Evolutionary conservation across 129 eudicot genomes (phyloP).

Genomic region (Helianthus annuus): DNA sequence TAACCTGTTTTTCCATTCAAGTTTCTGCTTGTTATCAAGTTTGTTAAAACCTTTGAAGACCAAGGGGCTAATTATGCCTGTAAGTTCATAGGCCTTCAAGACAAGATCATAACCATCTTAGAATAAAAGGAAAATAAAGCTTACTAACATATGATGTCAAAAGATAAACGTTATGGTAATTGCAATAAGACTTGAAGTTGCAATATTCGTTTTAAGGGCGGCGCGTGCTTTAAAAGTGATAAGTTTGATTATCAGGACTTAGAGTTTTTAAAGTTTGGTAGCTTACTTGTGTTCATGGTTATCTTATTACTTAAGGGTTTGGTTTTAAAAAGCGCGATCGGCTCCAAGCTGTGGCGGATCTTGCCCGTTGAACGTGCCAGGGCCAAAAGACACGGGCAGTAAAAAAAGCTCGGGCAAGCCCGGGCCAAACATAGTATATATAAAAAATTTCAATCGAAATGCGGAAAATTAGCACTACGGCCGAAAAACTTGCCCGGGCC

Average conservation of each 20-base stretch:
- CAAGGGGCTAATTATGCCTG: constrained; percentile 49
- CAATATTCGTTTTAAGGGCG: not conserved
- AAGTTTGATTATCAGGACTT: not conserved
- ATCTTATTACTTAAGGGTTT: too few species aligned
- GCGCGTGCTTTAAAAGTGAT: not conserved
- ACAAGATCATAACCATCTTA: constrained; percentile 24
- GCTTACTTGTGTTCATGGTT: too few species aligned
- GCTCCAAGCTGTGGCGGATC: too few species aligned
- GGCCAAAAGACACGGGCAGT: too few species aligned
- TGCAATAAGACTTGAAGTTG: not conserved
- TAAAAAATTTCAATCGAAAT: too few species aligned
- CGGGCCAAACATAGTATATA: too few species aligned
- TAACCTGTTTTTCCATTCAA: constrained; percentile 84
- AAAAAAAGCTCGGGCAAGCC: too few species aligned
- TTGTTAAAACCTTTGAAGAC: constrained; percentile 58
- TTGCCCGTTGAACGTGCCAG: too few species aligned
- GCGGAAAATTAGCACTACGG: too few species aligned
- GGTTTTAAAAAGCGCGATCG: not conserved
- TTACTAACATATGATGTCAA: not conserved
- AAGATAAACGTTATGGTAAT: not conserved
- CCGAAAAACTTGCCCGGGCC: too few species aligned
- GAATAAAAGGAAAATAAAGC: not conserved
- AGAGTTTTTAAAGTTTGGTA: not conserved
- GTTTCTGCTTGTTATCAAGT: constrained; percentile 48
- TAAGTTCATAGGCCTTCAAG: constrained; percentile 77